Percentiles rank a stretch among this genome's conserved stretches.
Conservation (phyloP, 306 rosid genomes). For the Gastrolobium bilobum region DNA sequence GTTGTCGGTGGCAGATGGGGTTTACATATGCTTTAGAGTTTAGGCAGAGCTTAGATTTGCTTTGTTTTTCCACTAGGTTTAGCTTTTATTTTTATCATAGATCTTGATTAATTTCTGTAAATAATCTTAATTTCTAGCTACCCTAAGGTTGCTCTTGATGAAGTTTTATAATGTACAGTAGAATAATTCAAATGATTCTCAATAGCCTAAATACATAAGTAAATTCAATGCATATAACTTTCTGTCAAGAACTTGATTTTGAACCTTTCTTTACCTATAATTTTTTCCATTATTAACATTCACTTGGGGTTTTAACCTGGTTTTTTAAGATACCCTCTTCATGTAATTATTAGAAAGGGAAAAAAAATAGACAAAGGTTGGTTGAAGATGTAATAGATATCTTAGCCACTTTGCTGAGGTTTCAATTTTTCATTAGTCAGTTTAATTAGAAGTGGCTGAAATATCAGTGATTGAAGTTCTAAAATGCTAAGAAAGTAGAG, state of each 20-base stretch:
- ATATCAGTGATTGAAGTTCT: slow-evolving; percentile 52
- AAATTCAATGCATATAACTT: slow-evolving; percentile 49
- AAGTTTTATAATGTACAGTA: slow-evolving; percentile 32
- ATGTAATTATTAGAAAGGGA: slow-evolving; percentile 41
- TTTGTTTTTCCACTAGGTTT: slow-evolving; percentile 49
- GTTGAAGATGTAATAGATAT: slow-evolving; percentile 53
- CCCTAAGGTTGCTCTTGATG: slow-evolving; percentile 32
- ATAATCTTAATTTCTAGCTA: slow-evolving; percentile 38
- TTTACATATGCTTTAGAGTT: slow-evolving; percentile 39
- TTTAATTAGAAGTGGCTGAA: slow-evolving; percentile 51
- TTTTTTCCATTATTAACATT: slow-evolving; percentile 35
- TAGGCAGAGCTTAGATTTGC: slow-evolving; percentile 37
- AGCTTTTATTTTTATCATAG: slow-evolving; percentile 9
- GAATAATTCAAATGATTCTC: slow-evolving; percentile 42
- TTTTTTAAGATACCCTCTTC: slow-evolving; percentile 41
- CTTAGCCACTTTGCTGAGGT: slow-evolving; percentile 53
- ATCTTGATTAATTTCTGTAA: slow-evolving; percentile 42
- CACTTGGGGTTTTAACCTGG: slow-evolving; percentile 37
- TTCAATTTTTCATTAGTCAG: slow-evolving; percentile 52
- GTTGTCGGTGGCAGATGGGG: slow-evolving; percentile 51
- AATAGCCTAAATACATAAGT: slow-evolving; percentile 46
- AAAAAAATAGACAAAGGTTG: slow-evolving; percentile 28
- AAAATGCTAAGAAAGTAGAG: slow-evolving; percentile 60
- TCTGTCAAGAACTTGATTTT: slow-evolving; percentile 43
- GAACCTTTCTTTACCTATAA: slow-evolving; percentile 35